phyloP scores from a whole-genome alignment of 78 protist genomes.

The Dictyostelium capitatum region DNA sequence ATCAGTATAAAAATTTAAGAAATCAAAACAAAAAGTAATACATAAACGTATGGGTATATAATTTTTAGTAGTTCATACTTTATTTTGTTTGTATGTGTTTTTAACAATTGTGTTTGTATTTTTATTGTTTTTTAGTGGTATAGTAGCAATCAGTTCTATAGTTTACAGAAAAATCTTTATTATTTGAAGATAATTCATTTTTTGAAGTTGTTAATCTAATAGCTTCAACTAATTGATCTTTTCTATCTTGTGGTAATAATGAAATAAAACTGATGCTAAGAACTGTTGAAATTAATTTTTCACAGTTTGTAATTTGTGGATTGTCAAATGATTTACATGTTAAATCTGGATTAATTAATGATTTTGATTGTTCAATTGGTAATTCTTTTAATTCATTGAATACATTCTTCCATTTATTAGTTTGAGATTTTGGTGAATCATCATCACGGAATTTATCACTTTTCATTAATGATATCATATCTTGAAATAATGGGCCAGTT shows the following conservation, averaged over 20 bases:
- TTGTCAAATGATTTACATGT: neutral
- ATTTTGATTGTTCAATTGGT: neutral
- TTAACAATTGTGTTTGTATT: too few species aligned
- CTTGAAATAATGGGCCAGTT: neutral
- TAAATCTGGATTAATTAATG: slow-evolving; percentile 4
- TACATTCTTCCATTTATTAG: neutral
- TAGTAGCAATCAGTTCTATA: neutral
- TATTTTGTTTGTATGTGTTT: too few species aligned
- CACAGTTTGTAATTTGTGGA: neutral
- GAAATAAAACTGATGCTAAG: neutral
- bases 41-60: too few species aligned
- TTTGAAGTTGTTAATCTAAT: neutral
- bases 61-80: too few species aligned
- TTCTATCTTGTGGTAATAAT: slow-evolving; percentile 11
- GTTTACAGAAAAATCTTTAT: slow-evolving; percentile 4
- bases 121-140: neutral
- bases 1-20: neutral
- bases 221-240: neutral
- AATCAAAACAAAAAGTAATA: neutral
- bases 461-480: neutral
- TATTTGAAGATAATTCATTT: neutral
- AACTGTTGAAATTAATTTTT: neutral
- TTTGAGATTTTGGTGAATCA: neutral
- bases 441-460: neutral
- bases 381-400: neutral